Base-by-base conservation (phyloP, 2,329 filamentous ascomycete species). In the Venturia pyrina region DNA sequence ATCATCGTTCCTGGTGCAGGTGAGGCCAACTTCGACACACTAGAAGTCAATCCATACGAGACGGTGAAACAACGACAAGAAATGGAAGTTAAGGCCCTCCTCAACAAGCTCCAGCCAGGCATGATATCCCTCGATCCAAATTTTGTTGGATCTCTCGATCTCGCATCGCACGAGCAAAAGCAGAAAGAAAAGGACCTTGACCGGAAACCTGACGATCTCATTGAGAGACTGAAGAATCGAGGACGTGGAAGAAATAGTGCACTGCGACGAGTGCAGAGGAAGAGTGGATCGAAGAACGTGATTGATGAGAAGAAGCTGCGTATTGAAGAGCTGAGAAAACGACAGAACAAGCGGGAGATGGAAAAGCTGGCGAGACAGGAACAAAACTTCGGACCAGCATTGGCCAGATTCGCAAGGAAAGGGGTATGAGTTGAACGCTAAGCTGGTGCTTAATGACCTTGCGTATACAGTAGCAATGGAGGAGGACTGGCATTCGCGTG, bases 51-150 rank as follows among this genome's bases (percentile, higher is more conserved):
- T 80, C 95, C 95, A 43, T 98, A 93, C 83, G 95, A 98, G 79
- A 96, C 89, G 64, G 84, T 82, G 72, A 96, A 95, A 79, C 93
- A 98, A 79, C 86, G 95, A 72, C 93, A 96, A 77, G 95, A 99
- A 78, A 84, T 85, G 63, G 95, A 99, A 77, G 92, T 99, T 75
- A 91, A 90, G 80, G 82, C 85, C 15, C 82, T 99, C 69, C 85
- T 99, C 71, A 96, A 96, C 82, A 99, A 99, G 80, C 82, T 99
- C 61, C 87, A 93, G 72, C 93, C 95, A 3, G 93, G 96, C 74
- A 99, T 98, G 91, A 99, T 99, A 69, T 90, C 91, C 1, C 81
- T 99, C 28, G 89, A 99, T 74, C 93, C 95, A 70, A 89, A 95
- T 76, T 96, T 92, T 74, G 86, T 99, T 71, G 95, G 95, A 65